phyloP scores from a whole-genome alignment of 768 basidiomycete species.

The Coprinopsis strossmayeri region DNA sequence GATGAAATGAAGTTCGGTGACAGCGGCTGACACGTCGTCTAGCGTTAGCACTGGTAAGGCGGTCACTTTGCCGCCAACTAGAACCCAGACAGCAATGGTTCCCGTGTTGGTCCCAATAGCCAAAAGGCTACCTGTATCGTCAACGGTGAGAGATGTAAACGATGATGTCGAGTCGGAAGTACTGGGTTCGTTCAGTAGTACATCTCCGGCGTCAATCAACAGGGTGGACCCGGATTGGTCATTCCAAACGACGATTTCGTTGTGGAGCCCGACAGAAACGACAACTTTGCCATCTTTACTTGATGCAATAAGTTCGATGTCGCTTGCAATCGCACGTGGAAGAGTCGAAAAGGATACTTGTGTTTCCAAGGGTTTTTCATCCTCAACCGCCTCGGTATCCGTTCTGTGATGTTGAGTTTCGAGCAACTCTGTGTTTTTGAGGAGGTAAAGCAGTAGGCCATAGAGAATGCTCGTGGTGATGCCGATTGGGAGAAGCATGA shows the following conservation, averaged over 20 bases:
- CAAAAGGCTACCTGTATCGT: constrained; percentile 51
- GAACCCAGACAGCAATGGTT: constrained; percentile 54
- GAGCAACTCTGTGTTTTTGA: constrained; percentile 87
- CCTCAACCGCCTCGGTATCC: constrained; percentile 32
- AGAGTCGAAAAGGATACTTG: constrained; percentile 59
- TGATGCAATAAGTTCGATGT: constrained; percentile 74
- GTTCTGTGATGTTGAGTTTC: constrained; percentile 73
- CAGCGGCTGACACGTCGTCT: constrained; percentile 37
- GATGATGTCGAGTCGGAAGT: constrained; percentile 42
- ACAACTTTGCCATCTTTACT: constrained; percentile 62
- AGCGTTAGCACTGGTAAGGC: constrained; percentile 35
- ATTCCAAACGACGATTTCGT: constrained; percentile 71
- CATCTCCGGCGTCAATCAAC: constrained; percentile 44
- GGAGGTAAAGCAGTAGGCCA: constrained; percentile 71
- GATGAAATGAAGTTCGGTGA: constrained; percentile 50
- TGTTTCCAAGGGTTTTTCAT: constrained; percentile 29
- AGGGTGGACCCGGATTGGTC: constrained; percentile 33
- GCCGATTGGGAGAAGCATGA: constrained; percentile 80
- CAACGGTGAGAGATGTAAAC: constrained; percentile 57
- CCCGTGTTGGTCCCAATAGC: constrained; percentile 72
- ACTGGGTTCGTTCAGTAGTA: constrained; percentile 44
- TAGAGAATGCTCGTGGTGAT: constrained; percentile 71
- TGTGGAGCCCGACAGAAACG: constrained; percentile 70
- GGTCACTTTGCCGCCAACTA: constrained; percentile 33
- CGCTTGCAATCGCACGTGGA: constrained; percentile 75